Evolutionary conservation across 208 protist species (phyloP), one percentile per base, ranked within the genome.

Genomic region (Trypanosoma scelopori): DNA sequence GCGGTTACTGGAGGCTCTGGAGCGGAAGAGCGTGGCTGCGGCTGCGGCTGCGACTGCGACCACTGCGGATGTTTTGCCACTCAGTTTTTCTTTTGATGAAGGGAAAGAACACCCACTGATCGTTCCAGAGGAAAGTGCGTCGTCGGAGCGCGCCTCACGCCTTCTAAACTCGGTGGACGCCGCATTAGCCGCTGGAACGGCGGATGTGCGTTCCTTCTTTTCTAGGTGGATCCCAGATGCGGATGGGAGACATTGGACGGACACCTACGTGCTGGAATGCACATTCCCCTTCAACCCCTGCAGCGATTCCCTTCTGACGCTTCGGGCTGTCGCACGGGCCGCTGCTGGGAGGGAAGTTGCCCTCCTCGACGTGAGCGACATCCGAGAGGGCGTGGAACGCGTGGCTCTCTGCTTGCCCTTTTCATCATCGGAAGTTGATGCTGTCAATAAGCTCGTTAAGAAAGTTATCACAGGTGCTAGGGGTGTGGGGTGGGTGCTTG

Each of bases 131-230:
- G 9, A 47, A 32, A 47, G 11, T 46, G 13, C 2, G 0, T 28
- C 25, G 11, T 32, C 50, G 22, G 50, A 49, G n/a, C 22, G 39
- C 42, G 62, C 30, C 6, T 56, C 51, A 22, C 52, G 49, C 6
- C 3, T 42, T 23, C 12, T 11, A 11, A 68, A 68, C 27, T 57
- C 51, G n/a, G 18, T 35, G 9, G 23, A 68, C 28, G 50, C 62
- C 9, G 51, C 25, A 3, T 51, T 51, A 6, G 27, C 3, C 7
- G 50, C 49, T 35, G 15, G 22, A 2, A 16, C 27, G 32, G 25
- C 25, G n/a, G 50, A 59, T 51, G 51, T 65, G 48, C 60, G 39
- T 35, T 65, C 46, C 22, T 65, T 46, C 30, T 65, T 18, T 35
- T 41, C 59, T 11, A 47, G 45, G n/a, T 65, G 60, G 60, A 43